phyloP scores from a whole-genome alignment of 1,284 basidiomycete species.

The Rhodotorula sp. region DNA sequence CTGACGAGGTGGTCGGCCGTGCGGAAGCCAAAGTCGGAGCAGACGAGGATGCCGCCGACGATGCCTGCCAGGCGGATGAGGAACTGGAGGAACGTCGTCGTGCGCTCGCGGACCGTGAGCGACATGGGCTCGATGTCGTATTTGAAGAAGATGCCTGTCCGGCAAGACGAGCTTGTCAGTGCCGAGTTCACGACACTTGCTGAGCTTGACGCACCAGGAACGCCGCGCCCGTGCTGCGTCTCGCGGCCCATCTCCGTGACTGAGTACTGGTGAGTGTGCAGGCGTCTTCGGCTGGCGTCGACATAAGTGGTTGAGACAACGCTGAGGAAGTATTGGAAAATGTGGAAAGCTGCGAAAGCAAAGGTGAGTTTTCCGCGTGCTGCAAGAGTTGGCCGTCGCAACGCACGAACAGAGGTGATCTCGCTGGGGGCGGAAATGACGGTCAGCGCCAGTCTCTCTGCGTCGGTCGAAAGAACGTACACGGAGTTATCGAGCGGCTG shows the following conservation, averaged over 20 bases:
- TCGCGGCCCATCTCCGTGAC: conserved; percentile 87
- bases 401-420: conserved; percentile 59
- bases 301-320: conserved; percentile 94
- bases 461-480: conserved; percentile 3
- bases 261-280: conserved; percentile 85
- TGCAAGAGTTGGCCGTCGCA: neutral
- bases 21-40: conserved; percentile 39
- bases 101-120: conserved; percentile 80
- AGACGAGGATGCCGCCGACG: conserved; percentile 50
- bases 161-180: neutral
- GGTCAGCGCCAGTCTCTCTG: neutral
- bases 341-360: conserved; percentile 66
- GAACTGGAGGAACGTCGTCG: conserved; percentile 74
- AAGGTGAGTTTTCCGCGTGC: neutral
- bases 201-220: conserved; percentile 56
- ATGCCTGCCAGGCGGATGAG: conserved; percentile 66
- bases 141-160: conserved; percentile 84
- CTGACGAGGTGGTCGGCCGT: conserved; percentile 29
- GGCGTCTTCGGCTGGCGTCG: conserved; percentile 59
- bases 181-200: too few relatives aligned
- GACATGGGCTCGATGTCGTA: conserved; percentile 91
- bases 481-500: conserved; percentile 86
- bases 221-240: conserved; percentile 71
- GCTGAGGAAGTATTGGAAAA: conserved; percentile 94
- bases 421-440: conserved; percentile 57